Evolutionary conservation across 768 basidiomycete species (phyloP).

Genomic region (Lyophyllum shimeji): DNA sequence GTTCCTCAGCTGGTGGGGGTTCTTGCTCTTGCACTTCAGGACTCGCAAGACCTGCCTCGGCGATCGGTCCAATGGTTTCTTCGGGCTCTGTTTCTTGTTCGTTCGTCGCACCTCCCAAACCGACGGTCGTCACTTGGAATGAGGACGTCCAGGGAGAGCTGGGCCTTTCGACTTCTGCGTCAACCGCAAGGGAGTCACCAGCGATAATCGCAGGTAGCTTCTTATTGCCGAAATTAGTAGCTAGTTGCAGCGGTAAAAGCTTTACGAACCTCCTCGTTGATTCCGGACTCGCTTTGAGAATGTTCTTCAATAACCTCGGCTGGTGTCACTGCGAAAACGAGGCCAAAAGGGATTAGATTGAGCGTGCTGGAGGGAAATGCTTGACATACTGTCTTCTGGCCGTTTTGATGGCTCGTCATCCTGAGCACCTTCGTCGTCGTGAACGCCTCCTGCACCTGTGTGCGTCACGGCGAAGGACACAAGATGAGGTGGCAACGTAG

Average conservation of each 20-base stretch:
- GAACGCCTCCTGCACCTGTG: not conserved
- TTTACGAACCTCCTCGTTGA: not conserved
- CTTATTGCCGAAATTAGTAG: not conserved
- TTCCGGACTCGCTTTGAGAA: not conserved
- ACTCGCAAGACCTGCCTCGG: not conserved
- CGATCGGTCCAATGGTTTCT: not conserved
- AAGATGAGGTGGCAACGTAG: not conserved
- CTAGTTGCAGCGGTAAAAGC: not conserved
- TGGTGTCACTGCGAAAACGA: not conserved
- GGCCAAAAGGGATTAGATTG: not conserved
- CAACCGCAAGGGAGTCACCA: not conserved
- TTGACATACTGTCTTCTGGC: not conserved
- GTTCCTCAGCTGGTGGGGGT: not conserved
- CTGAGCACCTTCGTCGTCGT: not conserved
- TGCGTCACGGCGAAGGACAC: not conserved
- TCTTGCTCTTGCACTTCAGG: not conserved
- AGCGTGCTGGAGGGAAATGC: not conserved
- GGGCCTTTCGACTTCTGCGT: conserved; percentile 35
- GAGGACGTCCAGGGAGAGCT: conserved; percentile 55
- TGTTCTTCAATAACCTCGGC: not conserved
- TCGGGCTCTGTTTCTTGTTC: conserved; percentile 16
- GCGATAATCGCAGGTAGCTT: not conserved
- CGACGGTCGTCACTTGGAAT: conserved; percentile 47
- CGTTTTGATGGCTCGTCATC: not conserved
- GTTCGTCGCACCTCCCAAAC: conserved; percentile 26